Evolutionary conservation across 2,329 filamentous ascomycete genomes (phyloP).

Genomic region (Gremmenia infestans): DNA sequence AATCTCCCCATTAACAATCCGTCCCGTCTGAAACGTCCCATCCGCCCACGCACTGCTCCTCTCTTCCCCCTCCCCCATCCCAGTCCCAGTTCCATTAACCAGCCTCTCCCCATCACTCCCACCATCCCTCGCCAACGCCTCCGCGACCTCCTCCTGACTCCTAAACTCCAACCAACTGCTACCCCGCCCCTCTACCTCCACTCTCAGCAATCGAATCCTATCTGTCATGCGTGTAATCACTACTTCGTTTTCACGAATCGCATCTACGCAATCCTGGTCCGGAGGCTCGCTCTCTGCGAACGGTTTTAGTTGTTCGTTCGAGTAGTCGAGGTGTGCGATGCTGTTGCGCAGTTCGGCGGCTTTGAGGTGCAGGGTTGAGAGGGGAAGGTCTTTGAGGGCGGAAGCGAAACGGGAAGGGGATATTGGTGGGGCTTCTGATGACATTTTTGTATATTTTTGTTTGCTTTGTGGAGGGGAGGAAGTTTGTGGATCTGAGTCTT

Average conservation of each 20-base stretch:
- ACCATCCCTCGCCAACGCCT: slow-evolving; percentile 34
- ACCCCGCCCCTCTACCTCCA: slow-evolving; percentile 56
- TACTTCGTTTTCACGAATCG: slow-evolving; percentile 64
- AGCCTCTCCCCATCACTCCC: slow-evolving; percentile 28
- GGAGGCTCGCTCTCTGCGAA: slow-evolving; percentile 52
- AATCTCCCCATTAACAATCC: slow-evolving; percentile 47
- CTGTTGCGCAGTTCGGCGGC: slow-evolving; percentile 71
- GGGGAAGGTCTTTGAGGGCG: slow-evolving; percentile 62
- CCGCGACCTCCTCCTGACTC: slow-evolving; percentile 40
- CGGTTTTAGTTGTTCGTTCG: slow-evolving; percentile 66
- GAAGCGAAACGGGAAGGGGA: slow-evolving; percentile 57
- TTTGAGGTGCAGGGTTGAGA: slow-evolving; percentile 63
- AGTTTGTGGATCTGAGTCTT: neutral
- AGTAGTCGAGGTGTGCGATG: slow-evolving; percentile 68
- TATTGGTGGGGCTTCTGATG: slow-evolving; percentile 58
- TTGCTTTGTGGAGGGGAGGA: neutral
- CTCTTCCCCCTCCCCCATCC: slow-evolving; percentile 15
- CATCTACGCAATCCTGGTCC: slow-evolving; percentile 68
- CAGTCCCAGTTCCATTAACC: slow-evolving; percentile 20
- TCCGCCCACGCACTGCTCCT: slow-evolving; percentile 49
- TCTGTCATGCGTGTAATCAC: slow-evolving; percentile 66
- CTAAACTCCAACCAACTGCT: slow-evolving; percentile 53
- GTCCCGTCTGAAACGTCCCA: slow-evolving; percentile 59
- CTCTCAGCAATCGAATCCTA: slow-evolving; percentile 57
- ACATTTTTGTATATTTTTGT: slow-evolving; percentile 49